Percentiles rank a stretch among this genome's conserved stretches.
Conservation (phyloP, 2,329 filamentous ascomycete species). For the Hypoxylon rubiginosum region DNA sequence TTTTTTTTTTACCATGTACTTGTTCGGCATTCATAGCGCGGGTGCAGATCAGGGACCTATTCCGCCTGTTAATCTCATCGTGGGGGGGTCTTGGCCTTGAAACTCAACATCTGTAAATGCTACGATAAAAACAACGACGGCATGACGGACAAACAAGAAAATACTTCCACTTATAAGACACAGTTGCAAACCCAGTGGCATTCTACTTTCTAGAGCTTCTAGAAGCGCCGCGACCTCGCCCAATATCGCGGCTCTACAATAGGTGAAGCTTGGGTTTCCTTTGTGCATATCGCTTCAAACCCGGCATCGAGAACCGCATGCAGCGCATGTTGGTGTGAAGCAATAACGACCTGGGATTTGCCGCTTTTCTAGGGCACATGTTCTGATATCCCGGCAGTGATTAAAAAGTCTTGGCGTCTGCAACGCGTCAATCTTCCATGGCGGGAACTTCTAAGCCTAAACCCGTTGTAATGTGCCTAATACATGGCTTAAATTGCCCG, state of each 20-base stretch:
- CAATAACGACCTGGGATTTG: constrained; percentile 28
- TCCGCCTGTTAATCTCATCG: constrained; percentile 19
- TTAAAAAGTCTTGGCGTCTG: constrained; percentile 36
- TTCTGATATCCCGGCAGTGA: constrained; percentile 15
- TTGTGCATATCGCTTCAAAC: constrained; percentile 16
- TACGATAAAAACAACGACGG: constrained; percentile 23
- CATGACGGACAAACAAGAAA: constrained; percentile 10
- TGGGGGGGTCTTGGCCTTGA: constrained; percentile 5
- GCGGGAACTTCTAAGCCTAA: constrained; percentile 38
- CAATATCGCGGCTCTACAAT: constrained; percentile 21
- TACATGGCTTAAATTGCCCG: constrained; percentile 36
- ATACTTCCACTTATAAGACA: constrained; percentile 17
- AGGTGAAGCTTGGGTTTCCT: constrained; percentile 22
- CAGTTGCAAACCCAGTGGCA: constrained; percentile 7
- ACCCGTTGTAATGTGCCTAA: constrained; percentile 38
- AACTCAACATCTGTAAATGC: constrained; percentile 14
- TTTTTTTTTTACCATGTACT: no score
- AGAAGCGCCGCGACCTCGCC: constrained; percentile 34
- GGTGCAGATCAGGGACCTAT: constrained; percentile 35
- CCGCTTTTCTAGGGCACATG: constrained; percentile 28
- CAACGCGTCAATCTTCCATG: constrained; percentile 25
- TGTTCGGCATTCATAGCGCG: constrained; percentile 23
- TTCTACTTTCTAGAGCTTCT: constrained; percentile 35
- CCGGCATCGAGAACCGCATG: constrained; percentile 8
- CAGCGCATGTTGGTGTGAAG: constrained; percentile 2